phyloP scores from a whole-genome alignment of 257 asterid species.

The Galeopsis tetrahit region DNA sequence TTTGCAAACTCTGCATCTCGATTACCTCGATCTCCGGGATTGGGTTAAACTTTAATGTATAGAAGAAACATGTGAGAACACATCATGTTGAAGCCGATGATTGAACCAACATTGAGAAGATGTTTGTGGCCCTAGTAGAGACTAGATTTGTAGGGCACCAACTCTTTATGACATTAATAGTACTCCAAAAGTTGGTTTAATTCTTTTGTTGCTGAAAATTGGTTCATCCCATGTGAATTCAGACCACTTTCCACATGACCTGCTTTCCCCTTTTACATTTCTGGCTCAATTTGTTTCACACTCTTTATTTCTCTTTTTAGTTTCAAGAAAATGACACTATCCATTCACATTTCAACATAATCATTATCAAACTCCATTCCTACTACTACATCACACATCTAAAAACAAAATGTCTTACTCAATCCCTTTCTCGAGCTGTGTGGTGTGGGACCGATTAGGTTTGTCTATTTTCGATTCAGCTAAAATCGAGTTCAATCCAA shows the following conservation, averaged over 20 bases:
- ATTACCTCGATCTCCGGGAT: background rate
- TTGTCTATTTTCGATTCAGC: background rate
- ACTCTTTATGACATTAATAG: conserved; percentile 20
- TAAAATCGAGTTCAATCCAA: background rate
- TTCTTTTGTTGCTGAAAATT: conserved; percentile 35
- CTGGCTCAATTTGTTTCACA: conserved; percentile 20
- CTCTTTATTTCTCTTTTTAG: conserved; percentile 16
- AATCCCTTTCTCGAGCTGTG: background rate
- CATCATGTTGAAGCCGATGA: conserved; percentile 33
- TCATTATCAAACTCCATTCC: background rate
- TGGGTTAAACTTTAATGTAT: background rate
- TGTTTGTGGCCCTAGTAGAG: conserved; percentile 22
- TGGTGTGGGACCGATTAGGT: background rate
- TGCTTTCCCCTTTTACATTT: conserved; percentile 26
- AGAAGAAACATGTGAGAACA: conserved; percentile 11
- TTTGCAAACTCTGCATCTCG: too few relatives aligned
- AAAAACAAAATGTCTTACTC: background rate
- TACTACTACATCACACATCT: background rate
- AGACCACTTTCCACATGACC: conserved; percentile 42
- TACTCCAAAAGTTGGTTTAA: conserved; percentile 20
- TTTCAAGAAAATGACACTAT: conserved; percentile 20
- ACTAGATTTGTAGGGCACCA: conserved; percentile 43
- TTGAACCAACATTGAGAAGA: conserved; percentile 17
- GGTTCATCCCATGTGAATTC: conserved; percentile 43
- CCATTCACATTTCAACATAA: background rate